Percentiles rank a stretch among this genome's conserved stretches.
These are phyloP conservation scores for Heterobasidion irregulare DNA, from an alignment of 1,284 basidiomycete species.

Conservation along the genomic window DNA sequence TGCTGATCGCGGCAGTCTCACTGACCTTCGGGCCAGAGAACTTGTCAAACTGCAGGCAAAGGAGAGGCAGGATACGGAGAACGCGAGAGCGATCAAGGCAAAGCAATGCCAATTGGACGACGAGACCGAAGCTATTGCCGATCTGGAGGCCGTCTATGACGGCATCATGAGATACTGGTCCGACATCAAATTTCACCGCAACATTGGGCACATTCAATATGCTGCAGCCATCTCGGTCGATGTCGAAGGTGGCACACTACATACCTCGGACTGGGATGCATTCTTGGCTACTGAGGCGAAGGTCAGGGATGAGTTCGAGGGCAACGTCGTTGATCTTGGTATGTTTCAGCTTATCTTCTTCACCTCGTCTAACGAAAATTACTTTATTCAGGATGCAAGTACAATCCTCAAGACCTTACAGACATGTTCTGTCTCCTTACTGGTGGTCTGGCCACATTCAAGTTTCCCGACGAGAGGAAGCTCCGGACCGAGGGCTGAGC, in stretches of 20 bases:
- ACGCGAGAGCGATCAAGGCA: constrained; percentile 13
- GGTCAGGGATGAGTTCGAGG: constrained; percentile 24
- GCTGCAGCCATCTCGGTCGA: constrained; percentile 20
- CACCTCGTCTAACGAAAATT: constrained; percentile 19
- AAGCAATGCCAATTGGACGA: constrained; percentile 8
- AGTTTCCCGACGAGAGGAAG: constrained; percentile 21
- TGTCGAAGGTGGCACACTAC: constrained; percentile 16
- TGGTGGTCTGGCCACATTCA: constrained; percentile 17
- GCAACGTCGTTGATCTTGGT: constrained; percentile 32
- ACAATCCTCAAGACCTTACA: constrained; percentile 14
- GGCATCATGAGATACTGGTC: constrained; percentile 14
- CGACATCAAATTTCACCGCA: constrained; percentile 12
- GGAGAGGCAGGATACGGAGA: constrained; percentile 13
- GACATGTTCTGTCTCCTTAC: constrained; percentile 19
- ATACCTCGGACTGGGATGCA: constrained; percentile 21
- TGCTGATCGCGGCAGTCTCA: constrained; percentile 3
- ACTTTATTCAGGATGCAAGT: constrained; percentile 18
- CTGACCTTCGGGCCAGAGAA: constrained; percentile 14
- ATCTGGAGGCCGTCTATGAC: constrained; percentile 14
- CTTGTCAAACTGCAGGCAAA: constrained; percentile 4
- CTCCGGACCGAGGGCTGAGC: constrained; percentile 22
- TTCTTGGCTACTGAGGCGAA: constrained; percentile 21
- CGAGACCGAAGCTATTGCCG: constrained; percentile 12
- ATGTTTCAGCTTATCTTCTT: constrained; percentile 7
- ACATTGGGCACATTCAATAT: constrained; percentile 19